Base-by-base conservation (phyloP, 164 flowering plant genomes). In the Buxus sempervirens region DNA sequence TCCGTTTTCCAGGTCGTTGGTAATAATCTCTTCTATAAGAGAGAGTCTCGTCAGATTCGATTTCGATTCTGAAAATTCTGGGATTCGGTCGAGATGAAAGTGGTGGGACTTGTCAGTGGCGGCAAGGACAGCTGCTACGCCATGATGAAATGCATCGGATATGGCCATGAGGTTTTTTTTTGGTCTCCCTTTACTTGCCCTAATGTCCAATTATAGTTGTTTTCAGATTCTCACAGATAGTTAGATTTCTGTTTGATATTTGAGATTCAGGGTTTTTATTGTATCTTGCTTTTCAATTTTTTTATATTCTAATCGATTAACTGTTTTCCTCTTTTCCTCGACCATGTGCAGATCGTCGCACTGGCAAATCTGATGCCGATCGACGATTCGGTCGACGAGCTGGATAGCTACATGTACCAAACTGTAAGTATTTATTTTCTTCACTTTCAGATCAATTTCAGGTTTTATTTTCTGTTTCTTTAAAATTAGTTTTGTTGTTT, bases 91-190 rank as follows among this genome's bases (percentile, higher is more conserved):
- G 18, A 71, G 78, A 93, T 94, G 97, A 88, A 91, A 82, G 96
- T 90, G 60, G 98, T 91, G 74, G 98, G 88, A 8, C 68, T 94
- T 38, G 88, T 94, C 0, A 94, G 97, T 70, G 98, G 98, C 69
- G 97, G 98, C 76, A 94, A 94, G 72, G 98, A 92, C 68, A 94
- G 98, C 76, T 91, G 97, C 80, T 94, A 79, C 60, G 96, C 96
- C 57, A 92, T 90, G 97, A 89, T 91, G 92, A 89, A 90, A 67
- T 89, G 92, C 76, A 66, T 88, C 71, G 79, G 85, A 20, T 92
- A 88, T 42, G 97, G 96, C 32, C 97, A 94, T 61, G 73, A 91
- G 97, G 97, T 93, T 12, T 9, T 24, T 15, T 38, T 27, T 24
- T 38, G 62, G 42, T 28, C 54, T 58, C 18, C 54, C 24, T 42